These are phyloP conservation scores for Rhododendron mucronatum DNA, from an alignment of 148 eudicot species.

Conservation along the genomic window DNA sequence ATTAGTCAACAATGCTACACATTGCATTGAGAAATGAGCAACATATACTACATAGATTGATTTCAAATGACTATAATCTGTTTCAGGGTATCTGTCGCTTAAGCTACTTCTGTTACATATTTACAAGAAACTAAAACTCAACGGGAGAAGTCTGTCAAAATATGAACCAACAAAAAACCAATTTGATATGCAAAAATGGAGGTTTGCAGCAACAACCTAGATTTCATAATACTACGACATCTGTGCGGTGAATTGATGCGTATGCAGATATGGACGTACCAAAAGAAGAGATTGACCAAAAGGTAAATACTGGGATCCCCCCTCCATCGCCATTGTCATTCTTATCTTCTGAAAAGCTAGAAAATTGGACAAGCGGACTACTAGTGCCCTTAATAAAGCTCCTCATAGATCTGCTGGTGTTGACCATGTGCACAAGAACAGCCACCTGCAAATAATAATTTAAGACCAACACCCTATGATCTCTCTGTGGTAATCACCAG, in stretches of 20 bases:
- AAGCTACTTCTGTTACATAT: not conserved
- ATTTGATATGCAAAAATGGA: not conserved
- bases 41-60: not conserved
- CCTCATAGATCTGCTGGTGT: slow-evolving; percentile 65
- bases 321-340: slow-evolving; percentile 85
- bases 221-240: not conserved
- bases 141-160: not conserved
- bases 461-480: not conserved
- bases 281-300: slow-evolving; percentile 50
- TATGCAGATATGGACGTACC: slow-evolving; percentile 44
- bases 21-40: not conserved
- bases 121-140: not conserved
- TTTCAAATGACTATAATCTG: not conserved
- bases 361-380: slow-evolving; percentile 58
- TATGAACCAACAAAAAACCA: not conserved
- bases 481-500: not conserved
- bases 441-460: slow-evolving; percentile 44
- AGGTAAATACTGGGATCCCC: slow-evolving; percentile 64
- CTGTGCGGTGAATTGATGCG: not conserved
- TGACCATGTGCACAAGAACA: slow-evolving; percentile 46
- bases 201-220: not conserved
- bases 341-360: slow-evolving; percentile 39
- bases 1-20: not conserved
- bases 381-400: slow-evolving; percentile 45
- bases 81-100: not conserved